Conservation (phyloP, 495 filamentous ascomycete species). For the Penicillium desertorum region DNA sequence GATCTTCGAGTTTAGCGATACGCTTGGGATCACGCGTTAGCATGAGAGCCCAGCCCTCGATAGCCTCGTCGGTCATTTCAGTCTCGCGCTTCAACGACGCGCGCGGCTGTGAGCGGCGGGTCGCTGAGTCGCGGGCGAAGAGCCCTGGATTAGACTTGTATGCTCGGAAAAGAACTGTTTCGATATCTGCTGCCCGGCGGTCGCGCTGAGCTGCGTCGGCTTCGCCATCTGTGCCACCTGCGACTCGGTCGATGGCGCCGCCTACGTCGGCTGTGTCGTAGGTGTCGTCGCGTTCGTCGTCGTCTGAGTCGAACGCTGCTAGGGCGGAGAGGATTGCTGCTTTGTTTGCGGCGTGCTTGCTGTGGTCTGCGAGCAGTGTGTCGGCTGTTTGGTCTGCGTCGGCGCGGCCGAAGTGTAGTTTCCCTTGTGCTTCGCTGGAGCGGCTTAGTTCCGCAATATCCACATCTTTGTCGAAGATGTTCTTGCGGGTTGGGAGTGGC, state of each 20-base stretch:
- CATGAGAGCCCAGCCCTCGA: constrained; percentile 95
- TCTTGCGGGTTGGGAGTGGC: constrained; percentile 49
- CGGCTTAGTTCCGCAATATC: constrained; percentile 70
- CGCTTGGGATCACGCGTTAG: constrained; percentile 66
- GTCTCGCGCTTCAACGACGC: constrained; percentile 69
- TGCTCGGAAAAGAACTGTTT: constrained; percentile 60
- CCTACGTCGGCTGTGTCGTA: constrained; percentile 92
- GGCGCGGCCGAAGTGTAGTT: constrained; percentile 74
- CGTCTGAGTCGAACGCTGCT: constrained; percentile 86
- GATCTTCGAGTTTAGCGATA: constrained; percentile 62
- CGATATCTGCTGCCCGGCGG: constrained; percentile 31
- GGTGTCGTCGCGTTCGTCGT: constrained; percentile 96
- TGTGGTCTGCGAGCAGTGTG: constrained; percentile 50
- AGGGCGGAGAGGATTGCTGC: constrained; percentile 89
- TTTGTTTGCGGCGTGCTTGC: constrained; percentile 64
- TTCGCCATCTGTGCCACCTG: constrained; percentile 42
- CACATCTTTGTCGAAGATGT: constrained; percentile 72
- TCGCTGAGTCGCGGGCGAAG: constrained; percentile 68
- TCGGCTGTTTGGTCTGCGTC: constrained; percentile 65
- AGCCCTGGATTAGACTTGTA: constrained; percentile 60
- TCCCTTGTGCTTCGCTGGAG: constrained; percentile 46
- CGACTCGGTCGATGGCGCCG: constrained; percentile 68
- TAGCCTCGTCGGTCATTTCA: constrained; percentile 87
- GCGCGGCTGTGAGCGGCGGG: constrained; percentile 62
- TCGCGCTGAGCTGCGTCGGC: constrained; percentile 35